These are phyloP conservation scores for Pseudonectria buxi DNA, from an alignment of 2,329 filamentous ascomycete species.

Conservation along the genomic window DNA sequence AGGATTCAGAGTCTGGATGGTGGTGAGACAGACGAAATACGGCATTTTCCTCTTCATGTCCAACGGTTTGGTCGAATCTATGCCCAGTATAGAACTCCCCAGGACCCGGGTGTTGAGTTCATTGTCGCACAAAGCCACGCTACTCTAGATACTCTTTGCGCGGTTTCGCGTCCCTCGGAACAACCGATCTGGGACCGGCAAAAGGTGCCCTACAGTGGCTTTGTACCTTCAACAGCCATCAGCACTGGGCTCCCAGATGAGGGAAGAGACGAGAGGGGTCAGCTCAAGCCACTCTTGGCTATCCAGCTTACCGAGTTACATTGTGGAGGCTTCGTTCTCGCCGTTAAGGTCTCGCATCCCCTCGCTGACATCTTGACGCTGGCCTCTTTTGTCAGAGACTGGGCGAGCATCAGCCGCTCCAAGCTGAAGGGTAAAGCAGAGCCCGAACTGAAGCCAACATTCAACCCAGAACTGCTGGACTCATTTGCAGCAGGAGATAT, in stretches of 20 bases:
- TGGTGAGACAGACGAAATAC: slow-evolving; percentile 1
- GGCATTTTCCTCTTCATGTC: slow-evolving; percentile 11
- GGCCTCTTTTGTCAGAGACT: slow-evolving; percentile 15
- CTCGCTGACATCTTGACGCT: slow-evolving; percentile 18
- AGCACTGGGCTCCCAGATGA: slow-evolving; percentile 1
- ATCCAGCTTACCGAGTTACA: slow-evolving; percentile 16
- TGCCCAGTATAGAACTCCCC: slow-evolving; percentile 7
- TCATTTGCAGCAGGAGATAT: slow-evolving; percentile 12
- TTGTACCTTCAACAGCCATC: slow-evolving; percentile 4
- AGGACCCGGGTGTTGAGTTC: slow-evolving; percentile 17
- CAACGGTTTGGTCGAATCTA: slow-evolving; percentile 17
- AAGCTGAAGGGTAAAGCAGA: rapidly evolving
- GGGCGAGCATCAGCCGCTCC: slow-evolving; percentile 9
- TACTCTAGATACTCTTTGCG: slow-evolving; percentile 7
- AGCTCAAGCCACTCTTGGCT: slow-evolving; percentile 8
- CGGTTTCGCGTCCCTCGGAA: neutral
- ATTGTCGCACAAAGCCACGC: slow-evolving; percentile 6
- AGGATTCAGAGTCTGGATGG: slow-evolving; percentile 8
- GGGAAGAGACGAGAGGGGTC: neutral
- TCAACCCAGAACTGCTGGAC: slow-evolving; percentile 13
- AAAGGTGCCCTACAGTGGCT: slow-evolving; percentile 1
- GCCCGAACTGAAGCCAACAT: neutral
- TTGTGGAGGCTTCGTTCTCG: slow-evolving; percentile 15
- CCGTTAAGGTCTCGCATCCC: slow-evolving; percentile 14
- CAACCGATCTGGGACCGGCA: slow-evolving; percentile 11